phyloP scores from a whole-genome alignment of 116 monocot species.

The Phalaenopsis hybrid region DNA sequence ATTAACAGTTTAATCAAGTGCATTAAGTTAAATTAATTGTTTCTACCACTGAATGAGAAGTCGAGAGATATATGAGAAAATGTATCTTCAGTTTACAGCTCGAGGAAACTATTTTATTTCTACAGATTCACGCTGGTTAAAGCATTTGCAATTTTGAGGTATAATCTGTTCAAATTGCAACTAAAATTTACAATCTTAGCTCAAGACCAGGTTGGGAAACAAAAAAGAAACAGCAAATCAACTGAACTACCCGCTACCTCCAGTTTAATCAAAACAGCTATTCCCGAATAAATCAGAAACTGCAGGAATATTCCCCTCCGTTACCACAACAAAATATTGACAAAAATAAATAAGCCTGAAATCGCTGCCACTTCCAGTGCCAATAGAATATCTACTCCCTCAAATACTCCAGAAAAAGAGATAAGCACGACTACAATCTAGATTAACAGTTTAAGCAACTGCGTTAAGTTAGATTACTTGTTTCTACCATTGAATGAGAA shows the following conservation, averaged over 20 bases:
- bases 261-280: neutral
- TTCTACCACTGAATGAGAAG: neutral
- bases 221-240: too few species aligned
- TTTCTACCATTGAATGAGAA: neutral
- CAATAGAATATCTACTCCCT: neutral
- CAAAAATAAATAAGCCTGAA: neutral
- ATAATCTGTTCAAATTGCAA: too few species aligned
- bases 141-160: too few species aligned
- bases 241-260: neutral
- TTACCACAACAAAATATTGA: neutral
- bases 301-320: neutral
- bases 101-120: neutral
- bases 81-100: neutral
- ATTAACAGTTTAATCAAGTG: neutral
- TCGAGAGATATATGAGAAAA: neutral
- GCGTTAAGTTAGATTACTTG: neutral
- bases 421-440: neutral
- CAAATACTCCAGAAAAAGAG: neutral
- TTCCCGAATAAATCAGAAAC: neutral
- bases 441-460: neutral
- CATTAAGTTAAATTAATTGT: neutral
- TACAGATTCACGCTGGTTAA: too few species aligned
- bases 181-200: too few species aligned
- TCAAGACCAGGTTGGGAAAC: too few species aligned
- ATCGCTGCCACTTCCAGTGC: neutral